Evolutionary conservation across 2,329 filamentous ascomycete species (phyloP).

Genomic region (Zasmidium cellare): DNA sequence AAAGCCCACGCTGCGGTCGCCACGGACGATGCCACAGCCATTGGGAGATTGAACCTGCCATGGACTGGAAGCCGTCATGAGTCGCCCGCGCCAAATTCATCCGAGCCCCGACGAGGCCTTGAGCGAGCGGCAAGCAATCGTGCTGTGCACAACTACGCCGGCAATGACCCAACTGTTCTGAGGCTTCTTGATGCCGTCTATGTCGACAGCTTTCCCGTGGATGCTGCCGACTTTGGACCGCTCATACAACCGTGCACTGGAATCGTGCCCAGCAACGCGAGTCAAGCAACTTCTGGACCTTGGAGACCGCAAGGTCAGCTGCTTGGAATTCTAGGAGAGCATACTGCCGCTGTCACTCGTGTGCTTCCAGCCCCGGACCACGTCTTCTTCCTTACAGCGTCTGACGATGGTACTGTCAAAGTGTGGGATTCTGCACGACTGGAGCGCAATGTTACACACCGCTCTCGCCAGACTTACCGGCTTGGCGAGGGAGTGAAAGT

Average conservation of each 20-base stretch:
- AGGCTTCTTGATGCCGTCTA: constrained; percentile 82
- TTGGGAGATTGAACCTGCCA: constrained; percentile 63
- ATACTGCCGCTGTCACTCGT: constrained; percentile 77
- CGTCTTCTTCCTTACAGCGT: constrained; percentile 89
- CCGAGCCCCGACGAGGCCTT: constrained; percentile 15
- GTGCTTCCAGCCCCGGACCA: constrained; percentile 86
- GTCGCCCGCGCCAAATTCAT: constrained; percentile 32
- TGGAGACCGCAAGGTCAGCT: constrained; percentile 86
- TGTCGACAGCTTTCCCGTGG: constrained; percentile 61
- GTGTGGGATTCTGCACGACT: constrained; percentile 90
- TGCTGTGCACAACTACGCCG: constrained; percentile 72
- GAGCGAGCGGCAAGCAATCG: constrained; percentile 24
- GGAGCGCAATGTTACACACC: constrained; percentile 83
- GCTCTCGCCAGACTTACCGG: constrained; percentile 81
- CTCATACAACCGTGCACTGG: constrained; percentile 67
- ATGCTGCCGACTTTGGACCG: constrained; percentile 71
- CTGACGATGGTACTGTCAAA: constrained; percentile 86
- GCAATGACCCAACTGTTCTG: constrained; percentile 66
- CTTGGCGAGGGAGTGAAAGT: constrained; percentile 72
- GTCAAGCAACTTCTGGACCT: constrained; percentile 50
- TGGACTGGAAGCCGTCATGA: constrained; percentile 28
- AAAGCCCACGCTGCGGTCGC: constrained; percentile 67
- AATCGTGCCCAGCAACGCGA: constrained; percentile 40
- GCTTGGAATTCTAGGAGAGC: constrained; percentile 86
- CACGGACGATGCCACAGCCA: constrained; percentile 63